phyloP scores from a whole-genome alignment of 2,329 filamentous ascomycete genomes.

The Aureobasidium vineae region DNA sequence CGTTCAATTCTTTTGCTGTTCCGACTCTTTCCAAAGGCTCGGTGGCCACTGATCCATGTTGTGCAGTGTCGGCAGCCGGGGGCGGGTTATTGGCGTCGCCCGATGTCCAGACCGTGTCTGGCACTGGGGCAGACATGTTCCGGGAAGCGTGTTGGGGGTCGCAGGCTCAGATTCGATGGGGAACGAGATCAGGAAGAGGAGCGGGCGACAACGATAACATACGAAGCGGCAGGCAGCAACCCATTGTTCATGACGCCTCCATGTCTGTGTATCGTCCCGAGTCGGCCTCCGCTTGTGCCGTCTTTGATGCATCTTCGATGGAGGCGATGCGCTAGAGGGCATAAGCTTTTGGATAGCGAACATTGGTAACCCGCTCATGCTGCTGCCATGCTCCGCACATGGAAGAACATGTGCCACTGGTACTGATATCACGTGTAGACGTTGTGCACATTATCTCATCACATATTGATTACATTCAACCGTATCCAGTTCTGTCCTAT shows the following conservation, averaged over 20 bases:
- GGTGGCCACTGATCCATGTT: slow-evolving; percentile 44
- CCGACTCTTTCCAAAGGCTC: slow-evolving; percentile 40
- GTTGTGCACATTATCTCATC: background rate
- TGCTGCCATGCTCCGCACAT: background rate
- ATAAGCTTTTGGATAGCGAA: background rate
- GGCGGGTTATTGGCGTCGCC: slow-evolving; percentile 40
- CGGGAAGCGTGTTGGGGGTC: background rate
- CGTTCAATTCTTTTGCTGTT: slow-evolving; percentile 39
- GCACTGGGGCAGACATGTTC: slow-evolving; percentile 32
- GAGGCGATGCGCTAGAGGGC: background rate
- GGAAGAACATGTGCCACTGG: background rate
- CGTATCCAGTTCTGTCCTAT: too few relatives aligned
- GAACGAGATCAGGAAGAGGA: background rate
- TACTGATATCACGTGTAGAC: background rate
- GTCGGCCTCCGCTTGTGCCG: slow-evolving; percentile 15
- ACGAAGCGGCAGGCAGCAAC: slow-evolving; percentile 11
- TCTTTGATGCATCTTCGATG: slow-evolving; percentile 18
- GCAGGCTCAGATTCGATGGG: background rate
- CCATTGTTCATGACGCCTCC: slow-evolving; percentile 24
- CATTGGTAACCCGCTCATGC: background rate
- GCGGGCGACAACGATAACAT: slow-evolving; percentile 4
- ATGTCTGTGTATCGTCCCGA: slow-evolving; percentile 18
- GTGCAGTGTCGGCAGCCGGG: slow-evolving; percentile 36
- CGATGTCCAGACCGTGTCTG: slow-evolving; percentile 42
- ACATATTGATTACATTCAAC: too few relatives aligned